These are phyloP conservation scores for Solanum neorickii DNA, from an alignment of 257 asterid genomes.

Conservation along the genomic window DNA sequence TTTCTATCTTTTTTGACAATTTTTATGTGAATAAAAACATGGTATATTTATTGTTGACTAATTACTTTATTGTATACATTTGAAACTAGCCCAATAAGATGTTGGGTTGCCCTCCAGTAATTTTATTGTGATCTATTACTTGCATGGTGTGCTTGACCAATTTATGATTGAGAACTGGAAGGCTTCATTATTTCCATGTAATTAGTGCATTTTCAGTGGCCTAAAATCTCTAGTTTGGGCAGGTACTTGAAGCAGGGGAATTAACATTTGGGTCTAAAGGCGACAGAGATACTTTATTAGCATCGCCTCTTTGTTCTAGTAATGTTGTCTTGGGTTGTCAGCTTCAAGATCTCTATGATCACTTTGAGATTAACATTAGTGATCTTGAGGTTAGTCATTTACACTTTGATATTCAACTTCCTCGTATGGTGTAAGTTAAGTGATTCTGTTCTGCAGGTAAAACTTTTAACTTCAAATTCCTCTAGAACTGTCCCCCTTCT, in stretches of 20 bases:
- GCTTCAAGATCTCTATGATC: slow-evolving; percentile 59
- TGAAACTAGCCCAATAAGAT: neutral
- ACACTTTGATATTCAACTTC: neutral
- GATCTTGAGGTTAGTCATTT: slow-evolving; percentile 55
- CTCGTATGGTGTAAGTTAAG: neutral
- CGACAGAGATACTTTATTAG: slow-evolving; percentile 24
- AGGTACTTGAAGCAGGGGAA: slow-evolving; percentile 56
- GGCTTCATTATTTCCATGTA: neutral
- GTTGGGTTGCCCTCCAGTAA: neutral
- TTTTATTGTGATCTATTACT: neutral
- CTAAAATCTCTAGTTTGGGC: slow-evolving; percentile 20
- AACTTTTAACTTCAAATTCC: slow-evolving; percentile 28
- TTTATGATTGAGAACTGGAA: neutral
- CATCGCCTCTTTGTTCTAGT: slow-evolving; percentile 9
- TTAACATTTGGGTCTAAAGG: slow-evolving; percentile 46
- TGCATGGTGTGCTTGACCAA: neutral
- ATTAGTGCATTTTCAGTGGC: neutral
- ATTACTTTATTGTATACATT: neutral
- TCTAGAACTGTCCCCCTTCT: slow-evolving; percentile 28
- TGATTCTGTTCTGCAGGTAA: slow-evolving; percentile 41
- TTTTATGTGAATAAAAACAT: neutral
- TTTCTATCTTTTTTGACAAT: neutral
- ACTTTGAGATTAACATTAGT: slow-evolving; percentile 41
- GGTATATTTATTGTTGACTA: neutral
- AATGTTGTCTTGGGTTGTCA: slow-evolving; percentile 30